Base-by-base conservation (phyloP, 495 filamentous ascomycete species). In the Penicillium ochrochloron region DNA sequence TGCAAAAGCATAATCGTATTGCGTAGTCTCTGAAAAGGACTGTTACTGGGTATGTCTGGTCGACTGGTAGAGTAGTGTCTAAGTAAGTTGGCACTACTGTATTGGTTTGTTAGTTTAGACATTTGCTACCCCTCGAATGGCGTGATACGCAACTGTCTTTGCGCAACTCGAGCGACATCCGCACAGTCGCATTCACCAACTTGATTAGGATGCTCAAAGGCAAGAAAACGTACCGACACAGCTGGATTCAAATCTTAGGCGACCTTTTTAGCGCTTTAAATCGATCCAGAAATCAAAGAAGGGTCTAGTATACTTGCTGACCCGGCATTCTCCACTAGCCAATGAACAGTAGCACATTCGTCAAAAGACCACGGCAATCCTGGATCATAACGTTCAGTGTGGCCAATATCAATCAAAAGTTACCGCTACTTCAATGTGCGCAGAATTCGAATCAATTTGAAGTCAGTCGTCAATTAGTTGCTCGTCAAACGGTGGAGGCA, bases 81-180 rank as follows among this genome's bases (percentile, higher is more conserved):
- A 5, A 15, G 23, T 23, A 7, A 15, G 15, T 3, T 52, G 27
- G 31, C 31, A 9, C 31, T 33, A 9, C 31, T 33, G 31, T 33
- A 7, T 52, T 23, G 27, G 19, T 48, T 48, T 48, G 42, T 48
- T 23, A 12, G 37, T 48, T 48, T 48, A 0, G 0, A 29, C 12
- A 25, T 15, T 52, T 31, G 48, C 5, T 52, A 37, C 53, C 21
- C 34, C 34, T 27, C 31, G 33, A n/a, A 70, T 73, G 65, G 61
- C 70, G 70, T 72, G 67, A 65, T 67, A 54, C 5, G 25, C 60
- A 44, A 53, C 50, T 52, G 10, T 10, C 31, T 29, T 60, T 54
- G 41, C 63, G 66, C 59, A 56, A 62, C 48, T 11, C 19, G 7
- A 15, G n/a, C 33, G 8, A 27, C 34, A 29, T 53, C 6, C 44